These are phyloP conservation scores for Filosporella fistucella DNA, from an alignment of 495 filamentous ascomycete genomes.

Conservation along the genomic window DNA sequence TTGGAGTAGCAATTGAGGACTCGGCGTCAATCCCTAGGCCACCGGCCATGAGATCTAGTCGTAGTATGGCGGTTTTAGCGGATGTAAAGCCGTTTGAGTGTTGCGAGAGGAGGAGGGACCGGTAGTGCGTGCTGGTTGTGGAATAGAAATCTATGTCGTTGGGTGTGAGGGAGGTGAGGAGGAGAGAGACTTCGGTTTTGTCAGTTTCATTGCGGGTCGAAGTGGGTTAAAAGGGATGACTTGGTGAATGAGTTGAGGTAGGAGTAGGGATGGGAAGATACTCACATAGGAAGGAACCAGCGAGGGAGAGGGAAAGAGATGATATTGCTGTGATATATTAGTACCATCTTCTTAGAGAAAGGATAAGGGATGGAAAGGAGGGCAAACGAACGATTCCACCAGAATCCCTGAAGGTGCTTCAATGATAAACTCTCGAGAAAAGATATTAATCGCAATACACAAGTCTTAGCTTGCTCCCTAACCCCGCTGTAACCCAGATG, in stretches of 20 bases:
- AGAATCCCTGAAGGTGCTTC: conserved; percentile 46
- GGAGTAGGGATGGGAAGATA: no score
- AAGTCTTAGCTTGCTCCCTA: conserved; percentile 51
- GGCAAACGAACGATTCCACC: conserved; percentile 41
- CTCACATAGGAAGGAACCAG: no score
- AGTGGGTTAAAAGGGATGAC: no score
- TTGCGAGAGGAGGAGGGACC: background rate
- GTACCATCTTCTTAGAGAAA: no score
- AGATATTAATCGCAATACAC: conserved; percentile 53
- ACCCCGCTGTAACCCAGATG: conserved; percentile 15
- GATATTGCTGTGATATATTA: no score
- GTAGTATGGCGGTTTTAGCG: conserved; percentile 4
- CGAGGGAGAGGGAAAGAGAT: no score
- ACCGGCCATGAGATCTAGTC: conserved; percentile 7
- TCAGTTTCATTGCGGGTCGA: conserved; percentile 21
- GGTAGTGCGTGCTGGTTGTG: background rate
- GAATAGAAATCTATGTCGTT: conserved; percentile 11
- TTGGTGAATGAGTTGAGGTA: no score
- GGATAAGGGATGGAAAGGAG: conserved; percentile 14
- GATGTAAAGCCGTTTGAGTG: conserved; percentile 1
- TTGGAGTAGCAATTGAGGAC: no score
- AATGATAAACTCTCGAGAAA: conserved; percentile 54
- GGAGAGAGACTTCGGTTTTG: conserved; percentile 29
- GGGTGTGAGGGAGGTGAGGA: conserved; percentile 4
- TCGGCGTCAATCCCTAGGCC: no score